Evolutionary conservation across 306 rosid genomes (phyloP).

Genomic region (Potentilla sterilis): DNA sequence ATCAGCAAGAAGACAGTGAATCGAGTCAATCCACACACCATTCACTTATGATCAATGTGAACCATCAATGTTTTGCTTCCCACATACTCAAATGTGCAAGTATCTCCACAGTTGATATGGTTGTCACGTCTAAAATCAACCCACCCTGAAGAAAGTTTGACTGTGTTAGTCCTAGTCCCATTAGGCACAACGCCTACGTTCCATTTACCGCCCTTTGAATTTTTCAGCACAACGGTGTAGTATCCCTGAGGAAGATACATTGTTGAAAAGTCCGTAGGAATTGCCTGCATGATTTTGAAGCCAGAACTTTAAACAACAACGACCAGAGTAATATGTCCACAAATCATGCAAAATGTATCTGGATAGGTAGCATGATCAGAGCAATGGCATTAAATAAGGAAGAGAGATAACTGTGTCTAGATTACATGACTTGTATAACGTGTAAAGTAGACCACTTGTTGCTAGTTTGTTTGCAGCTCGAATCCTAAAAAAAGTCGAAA

Average conservation of each 20-base stretch:
- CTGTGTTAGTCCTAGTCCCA: background rate
- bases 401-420: background rate
- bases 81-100: background rate
- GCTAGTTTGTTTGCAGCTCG: background rate
- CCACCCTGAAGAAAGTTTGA: background rate
- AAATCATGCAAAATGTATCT: background rate
- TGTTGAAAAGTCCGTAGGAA: background rate
- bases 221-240: background rate
- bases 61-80: background rate
- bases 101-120: background rate
- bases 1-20: no score
- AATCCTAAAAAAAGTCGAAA: background rate
- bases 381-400: background rate
- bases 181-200: background rate
- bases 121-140: background rate
- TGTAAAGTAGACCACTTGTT: background rate
- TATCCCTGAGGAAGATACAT: background rate
- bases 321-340: background rate
- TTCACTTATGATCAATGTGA: background rate
- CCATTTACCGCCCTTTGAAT: background rate
- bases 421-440: background rate
- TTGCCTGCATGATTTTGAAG: background rate
- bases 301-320: background rate
- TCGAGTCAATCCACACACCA: background rate
- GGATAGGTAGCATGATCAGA: background rate